Evolutionary conservation across 2,329 filamentous ascomycete species (phyloP).

Genomic region (Aspergillus latus): DNA sequence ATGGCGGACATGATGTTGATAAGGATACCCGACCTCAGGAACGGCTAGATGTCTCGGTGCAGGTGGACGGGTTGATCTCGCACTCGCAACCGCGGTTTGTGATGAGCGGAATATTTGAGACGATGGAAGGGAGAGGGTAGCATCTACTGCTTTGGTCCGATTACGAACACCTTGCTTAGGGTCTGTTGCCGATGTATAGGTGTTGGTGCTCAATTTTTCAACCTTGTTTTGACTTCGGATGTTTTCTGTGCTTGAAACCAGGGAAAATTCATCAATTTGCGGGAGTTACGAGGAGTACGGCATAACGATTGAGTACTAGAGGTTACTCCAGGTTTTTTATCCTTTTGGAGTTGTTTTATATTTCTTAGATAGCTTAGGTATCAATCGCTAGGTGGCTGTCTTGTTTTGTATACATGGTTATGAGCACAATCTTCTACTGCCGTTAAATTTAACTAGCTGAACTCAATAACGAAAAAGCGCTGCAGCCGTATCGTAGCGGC

Average conservation of each 20-base stretch:
- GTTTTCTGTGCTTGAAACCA: neutral
- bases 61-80: constrained; percentile 8
- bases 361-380: neutral
- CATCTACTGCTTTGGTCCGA: neutral
- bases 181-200: neutral
- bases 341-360: neutral
- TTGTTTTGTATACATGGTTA: neutral
- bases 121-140: constrained; percentile 45
- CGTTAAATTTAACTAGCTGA: too few relatives aligned
- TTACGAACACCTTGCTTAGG: neutral
- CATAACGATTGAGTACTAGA: neutral
- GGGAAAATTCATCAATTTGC: neutral
- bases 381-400: neutral
- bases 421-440: neutral
- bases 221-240: neutral
- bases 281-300: neutral
- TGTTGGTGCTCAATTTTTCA: too few relatives aligned
- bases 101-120: constrained; percentile 50
- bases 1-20: neutral
- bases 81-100: constrained; percentile 39
- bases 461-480: too few relatives aligned
- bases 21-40: neutral
- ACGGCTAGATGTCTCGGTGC: constrained; percentile 5
- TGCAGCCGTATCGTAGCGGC: too few relatives aligned
- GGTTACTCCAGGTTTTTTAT: neutral